Evolutionary conservation across 495 filamentous ascomycete species (phyloP).

Genomic region (Aspergillus taichungensis): DNA sequence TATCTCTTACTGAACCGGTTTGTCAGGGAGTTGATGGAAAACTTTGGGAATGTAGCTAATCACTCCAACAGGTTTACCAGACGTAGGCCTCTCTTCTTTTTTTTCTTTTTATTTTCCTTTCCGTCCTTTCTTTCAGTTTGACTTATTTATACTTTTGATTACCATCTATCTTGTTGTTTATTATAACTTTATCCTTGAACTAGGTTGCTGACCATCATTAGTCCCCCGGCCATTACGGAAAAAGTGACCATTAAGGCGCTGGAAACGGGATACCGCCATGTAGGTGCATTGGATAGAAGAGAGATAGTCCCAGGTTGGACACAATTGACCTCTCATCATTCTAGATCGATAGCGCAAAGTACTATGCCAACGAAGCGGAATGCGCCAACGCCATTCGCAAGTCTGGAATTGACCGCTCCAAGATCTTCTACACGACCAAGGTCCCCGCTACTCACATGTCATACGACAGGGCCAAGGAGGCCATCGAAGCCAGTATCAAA

Average conservation of each 20-base stretch:
- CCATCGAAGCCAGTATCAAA: constrained; percentile 39
- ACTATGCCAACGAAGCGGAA: constrained; percentile 46
- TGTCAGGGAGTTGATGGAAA: constrained; percentile 1
- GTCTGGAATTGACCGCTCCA: constrained; percentile 35
- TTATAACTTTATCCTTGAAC: background rate
- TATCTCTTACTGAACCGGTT: background rate
- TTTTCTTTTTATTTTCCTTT: background rate
- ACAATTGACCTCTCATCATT: background rate
- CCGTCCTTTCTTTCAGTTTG: too few species aligned
- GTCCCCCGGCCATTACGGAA: constrained; percentile 47
- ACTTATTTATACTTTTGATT: background rate
- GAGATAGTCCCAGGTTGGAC: background rate
- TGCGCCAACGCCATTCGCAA: constrained; percentile 38
- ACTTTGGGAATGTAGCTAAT: background rate
- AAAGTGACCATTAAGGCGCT: constrained; percentile 53
- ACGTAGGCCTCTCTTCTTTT: constrained; percentile 39
- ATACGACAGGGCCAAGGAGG: constrained; percentile 43
- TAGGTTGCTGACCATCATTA: constrained; percentile 9
- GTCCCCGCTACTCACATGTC: constrained; percentile 35
- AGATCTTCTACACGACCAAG: constrained; percentile 52
- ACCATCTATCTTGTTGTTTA: background rate
- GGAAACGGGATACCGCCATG: constrained; percentile 63
- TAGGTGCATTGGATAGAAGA: constrained; percentile 16
- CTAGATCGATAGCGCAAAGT: constrained; percentile 44
- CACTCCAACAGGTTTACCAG: constrained; percentile 54